phyloP scores from a whole-genome alignment of 2,329 filamentous ascomycete species.

The Aspergillus phoenicis region DNA sequence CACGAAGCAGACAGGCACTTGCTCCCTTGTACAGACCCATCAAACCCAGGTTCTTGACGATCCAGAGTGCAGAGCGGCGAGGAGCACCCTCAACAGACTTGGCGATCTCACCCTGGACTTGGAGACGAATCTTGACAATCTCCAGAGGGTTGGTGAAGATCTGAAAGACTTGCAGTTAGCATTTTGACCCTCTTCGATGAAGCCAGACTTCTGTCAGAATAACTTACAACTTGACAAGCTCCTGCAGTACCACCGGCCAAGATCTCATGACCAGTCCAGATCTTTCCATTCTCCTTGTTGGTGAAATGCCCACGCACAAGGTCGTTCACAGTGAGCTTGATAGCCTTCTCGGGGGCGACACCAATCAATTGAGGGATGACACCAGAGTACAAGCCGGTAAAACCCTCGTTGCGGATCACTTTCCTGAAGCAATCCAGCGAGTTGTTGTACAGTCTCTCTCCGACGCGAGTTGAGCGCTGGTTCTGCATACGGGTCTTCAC shows the following conservation, averaged over 20 bases:
- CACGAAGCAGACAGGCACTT: constrained; percentile 87
- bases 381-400: constrained; percentile 88
- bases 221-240: constrained; percentile 90
- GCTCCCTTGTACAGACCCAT: constrained; percentile 96
- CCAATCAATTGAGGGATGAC: constrained; percentile 93
- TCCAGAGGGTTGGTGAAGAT: constrained; percentile 97
- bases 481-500: constrained; percentile 99
- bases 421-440: constrained; percentile 94
- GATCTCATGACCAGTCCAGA: constrained; percentile 72
- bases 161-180: constrained; percentile 46
- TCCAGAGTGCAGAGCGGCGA: constrained; percentile 95
- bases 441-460: constrained; percentile 93
- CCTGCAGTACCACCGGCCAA: constrained; percentile 87
- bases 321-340: constrained; percentile 98
- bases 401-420: constrained; percentile 88
- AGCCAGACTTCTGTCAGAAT: not conserved
- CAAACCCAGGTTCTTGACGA: constrained; percentile 90
- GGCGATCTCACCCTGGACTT: constrained; percentile 93
- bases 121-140: constrained; percentile 98
- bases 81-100: constrained; percentile 81
- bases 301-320: constrained; percentile 77
- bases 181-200: constrained; percentile 2
- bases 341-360: constrained; percentile 98
- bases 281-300: constrained; percentile 71
- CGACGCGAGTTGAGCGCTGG: constrained; percentile 79